phyloP scores from a whole-genome alignment of 176 grass and related monocot genomes.

The Lolium perenne region DNA sequence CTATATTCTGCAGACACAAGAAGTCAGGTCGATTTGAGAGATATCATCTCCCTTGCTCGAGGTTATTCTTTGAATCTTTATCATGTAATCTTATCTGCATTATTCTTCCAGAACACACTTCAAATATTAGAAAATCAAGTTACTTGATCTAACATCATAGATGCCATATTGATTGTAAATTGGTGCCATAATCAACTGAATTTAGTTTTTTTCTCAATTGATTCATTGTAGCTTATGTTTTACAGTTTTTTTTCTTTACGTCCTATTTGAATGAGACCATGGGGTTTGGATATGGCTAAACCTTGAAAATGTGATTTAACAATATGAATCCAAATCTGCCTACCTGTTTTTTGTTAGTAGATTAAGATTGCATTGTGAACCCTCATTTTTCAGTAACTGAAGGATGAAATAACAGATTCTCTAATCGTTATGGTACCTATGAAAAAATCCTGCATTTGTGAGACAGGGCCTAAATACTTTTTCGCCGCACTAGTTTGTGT shows the following conservation, averaged over 20 bases:
- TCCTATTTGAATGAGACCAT: not conserved
- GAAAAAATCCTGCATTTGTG: not conserved
- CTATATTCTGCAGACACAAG: constrained; percentile 50
- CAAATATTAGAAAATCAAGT: not conserved
- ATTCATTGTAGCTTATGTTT: not conserved
- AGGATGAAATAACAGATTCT: not conserved
- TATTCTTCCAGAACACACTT: not conserved
- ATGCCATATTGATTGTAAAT: constrained; percentile 2
- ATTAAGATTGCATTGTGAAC: not conserved
- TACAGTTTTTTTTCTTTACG: not conserved
- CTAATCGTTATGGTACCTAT: not conserved
- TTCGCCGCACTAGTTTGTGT: not conserved
- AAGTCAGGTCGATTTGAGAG: constrained; percentile 53
- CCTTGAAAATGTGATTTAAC: not conserved
- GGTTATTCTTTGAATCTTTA: constrained; percentile 53
- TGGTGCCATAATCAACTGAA: not conserved
- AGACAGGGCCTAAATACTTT: not conserved
- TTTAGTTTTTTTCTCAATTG: not conserved
- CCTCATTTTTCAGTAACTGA: not conserved
- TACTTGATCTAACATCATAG: not conserved
- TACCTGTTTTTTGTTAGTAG: not conserved
- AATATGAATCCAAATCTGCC: not conserved
- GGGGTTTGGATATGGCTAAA: not conserved
- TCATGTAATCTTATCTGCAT: not conserved
- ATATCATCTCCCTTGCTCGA: constrained; percentile 88